These are phyloP conservation scores for Apophysomyces sp. DNA, from an alignment of 371 early-diverging fungal genomes.

Conservation along the genomic window DNA sequence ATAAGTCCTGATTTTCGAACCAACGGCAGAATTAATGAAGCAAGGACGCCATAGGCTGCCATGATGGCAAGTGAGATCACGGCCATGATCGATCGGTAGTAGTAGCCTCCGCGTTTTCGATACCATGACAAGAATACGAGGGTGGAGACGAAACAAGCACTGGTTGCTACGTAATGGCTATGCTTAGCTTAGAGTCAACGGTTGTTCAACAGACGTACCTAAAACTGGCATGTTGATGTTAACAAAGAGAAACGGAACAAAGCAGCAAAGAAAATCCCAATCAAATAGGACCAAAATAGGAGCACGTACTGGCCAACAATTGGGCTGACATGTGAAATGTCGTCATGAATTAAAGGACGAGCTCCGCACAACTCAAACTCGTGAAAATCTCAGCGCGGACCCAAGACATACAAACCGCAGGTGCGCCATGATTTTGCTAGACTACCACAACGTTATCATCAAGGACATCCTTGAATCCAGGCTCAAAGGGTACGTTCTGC, in stretches of 20 bases:
- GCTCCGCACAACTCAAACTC: background rate
- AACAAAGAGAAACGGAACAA: background rate
- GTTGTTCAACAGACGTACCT: background rate
- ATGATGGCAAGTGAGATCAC: slow-evolving; percentile 21
- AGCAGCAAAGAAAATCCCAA: background rate
- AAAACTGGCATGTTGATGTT: background rate
- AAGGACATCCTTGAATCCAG: slow-evolving; percentile 59
- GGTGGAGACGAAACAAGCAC: background rate
- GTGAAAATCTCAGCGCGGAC: background rate
- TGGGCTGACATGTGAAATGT: background rate
- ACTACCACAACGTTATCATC: slow-evolving; percentile 69
- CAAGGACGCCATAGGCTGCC: slow-evolving; percentile 46
- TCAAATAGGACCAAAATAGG: background rate
- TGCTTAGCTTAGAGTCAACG: background rate
- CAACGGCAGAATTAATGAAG: slow-evolving; percentile 44
- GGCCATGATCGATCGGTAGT: slow-evolving; percentile 27
- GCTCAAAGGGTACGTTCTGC: slow-evolving; percentile 51
- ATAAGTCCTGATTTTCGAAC: slow-evolving; percentile 47
- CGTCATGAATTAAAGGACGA: background rate
- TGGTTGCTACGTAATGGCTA: background rate
- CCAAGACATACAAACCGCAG: background rate
- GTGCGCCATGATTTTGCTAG: slow-evolving; percentile 62
- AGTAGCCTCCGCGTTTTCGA: slow-evolving; percentile 33
- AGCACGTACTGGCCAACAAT: background rate
- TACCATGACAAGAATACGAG: slow-evolving; percentile 3